Base-by-base conservation (phyloP, 2,329 filamentous ascomycete species). In the Neofusicoccum umdonicola region DNA sequence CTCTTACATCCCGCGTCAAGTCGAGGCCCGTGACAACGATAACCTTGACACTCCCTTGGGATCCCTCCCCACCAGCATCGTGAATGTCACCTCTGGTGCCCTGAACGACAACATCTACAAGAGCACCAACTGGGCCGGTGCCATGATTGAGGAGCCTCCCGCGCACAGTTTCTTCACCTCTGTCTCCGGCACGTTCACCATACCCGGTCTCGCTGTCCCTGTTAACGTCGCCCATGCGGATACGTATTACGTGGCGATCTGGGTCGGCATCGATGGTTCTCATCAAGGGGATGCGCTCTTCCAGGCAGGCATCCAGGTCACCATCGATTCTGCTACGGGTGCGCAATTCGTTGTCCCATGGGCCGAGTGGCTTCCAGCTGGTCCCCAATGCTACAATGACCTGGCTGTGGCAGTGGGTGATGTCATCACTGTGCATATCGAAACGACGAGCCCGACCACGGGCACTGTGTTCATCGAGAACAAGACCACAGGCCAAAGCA, bases 261-360 rank as follows among this genome's bases (percentile, higher is more conserved):
- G 84, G 85, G 84, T 88, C 9, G 85, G 85, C 27, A 87, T 88
- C 64, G 85, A 87, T 66, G 86, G 85, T 11, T 83, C 86, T 68
- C 85, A 83, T 6, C 87, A 83, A 72, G 71, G 47, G 22, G 67
- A 76, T 2, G 82, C 84, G 7, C 85, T 87, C 61, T 75, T 87
- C 6, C 84, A 87, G 71, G 83, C 84, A 1, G 85, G 85, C 35
- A 74, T 87, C 13, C 27, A 31, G 27, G 4, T 31, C 27, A 31
- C 4, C 27, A 5, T 31, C 27, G 5, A 31, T 7, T 7, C 27
- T 7, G 27, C 27, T 7, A 31, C 27, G 4, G 27, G 27, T 7
- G 27, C 27, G 4, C 27, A 31, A 31, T 5, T 5, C 42, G 84
- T 80, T 60, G 74, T 83, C 44, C 22, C 34, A n/a, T 63, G 62